Base-by-base conservation (phyloP, 768 basidiomycete genomes). In the Zangia roseola region DNA sequence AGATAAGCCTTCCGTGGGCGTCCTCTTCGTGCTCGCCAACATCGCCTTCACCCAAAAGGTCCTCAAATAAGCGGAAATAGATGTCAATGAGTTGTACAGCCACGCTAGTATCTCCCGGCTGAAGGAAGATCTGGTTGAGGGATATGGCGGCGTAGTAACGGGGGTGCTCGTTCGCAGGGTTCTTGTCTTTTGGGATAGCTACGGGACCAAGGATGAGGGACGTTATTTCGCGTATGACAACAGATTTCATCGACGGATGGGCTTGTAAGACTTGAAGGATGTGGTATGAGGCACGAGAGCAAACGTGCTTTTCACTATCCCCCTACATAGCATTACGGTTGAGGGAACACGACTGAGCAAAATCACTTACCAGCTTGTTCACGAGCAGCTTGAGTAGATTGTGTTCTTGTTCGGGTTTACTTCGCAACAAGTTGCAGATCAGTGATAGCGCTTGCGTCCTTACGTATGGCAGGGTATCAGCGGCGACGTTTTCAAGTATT, bases 361-460 rank as follows among this genome's bases (percentile, higher is more conserved):
- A 19, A 26, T 23, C 5, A 69, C 86, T 42, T 54, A 88, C 92
- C 19, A 99, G 81, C 67, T 98, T 98, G 74, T 98, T 95, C 28
- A 93, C 92, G 8, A 97, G 83, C 6, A 98, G 74, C 24, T 88
- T 82, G 6, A 98, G 80, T 25, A 98, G 72, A 72, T 99, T 99
- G 61, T 97, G 93, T 64, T 98, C 97, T 66, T 99, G 97, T 65
- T 99, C 97, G 0, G 95, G 93, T 59, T 93, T 94, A 50, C 87
- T 88, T 26, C 82, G 80, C 10, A 99, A 81, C 5, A 98, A 81
- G 24, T 82, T 85, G 65, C 79, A 82, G 30, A 94, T 82, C 31
- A 94, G 76, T 21, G 77, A 79, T 47, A 97, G 77, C 0, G 88
- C 76, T 69, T 95, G 94, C 0, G 80, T 94, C 31, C 94, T 85